Percentiles rank a stretch among this genome's conserved stretches.
Evolutionary conservation across 1,139 yeast genomes (phyloP).

Genomic region (Torulaspora globosa): DNA sequence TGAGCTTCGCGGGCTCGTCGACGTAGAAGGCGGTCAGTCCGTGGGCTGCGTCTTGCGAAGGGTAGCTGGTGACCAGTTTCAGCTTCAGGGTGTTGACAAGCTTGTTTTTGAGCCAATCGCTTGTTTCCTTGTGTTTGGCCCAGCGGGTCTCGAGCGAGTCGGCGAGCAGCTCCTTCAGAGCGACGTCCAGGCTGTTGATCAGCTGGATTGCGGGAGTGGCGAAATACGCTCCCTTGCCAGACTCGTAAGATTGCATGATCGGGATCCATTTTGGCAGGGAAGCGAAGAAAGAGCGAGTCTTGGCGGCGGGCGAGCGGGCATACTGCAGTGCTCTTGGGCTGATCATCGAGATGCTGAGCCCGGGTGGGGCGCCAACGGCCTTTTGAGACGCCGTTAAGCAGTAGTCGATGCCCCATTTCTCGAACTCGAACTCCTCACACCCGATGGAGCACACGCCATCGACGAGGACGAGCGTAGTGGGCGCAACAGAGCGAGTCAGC

Average conservation of each 20-base stretch:
- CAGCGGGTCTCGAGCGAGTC: constrained; percentile 60
- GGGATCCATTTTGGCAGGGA: constrained; percentile 86
- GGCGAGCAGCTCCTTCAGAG: constrained; percentile 67
- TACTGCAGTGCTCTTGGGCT: constrained; percentile 69
- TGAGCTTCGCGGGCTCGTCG: constrained; percentile 68
- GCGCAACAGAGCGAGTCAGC: constrained; percentile 60
- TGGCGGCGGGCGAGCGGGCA: constrained; percentile 41
- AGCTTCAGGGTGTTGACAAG: constrained; percentile 55
- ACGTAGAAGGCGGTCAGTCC: constrained; percentile 86
- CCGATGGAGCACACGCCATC: constrained; percentile 96
- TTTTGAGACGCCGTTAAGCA: constrained; percentile 92
- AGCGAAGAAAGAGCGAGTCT: constrained; percentile 59
- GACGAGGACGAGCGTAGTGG: constrained; percentile 77
- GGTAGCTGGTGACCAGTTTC: constrained; percentile 53
- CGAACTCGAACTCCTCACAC: constrained; percentile 80
- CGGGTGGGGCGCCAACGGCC: constrained; percentile 94
- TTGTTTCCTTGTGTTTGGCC: constrained; percentile 56
- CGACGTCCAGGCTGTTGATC: constrained; percentile 72
- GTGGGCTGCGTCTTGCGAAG: constrained; percentile 64
- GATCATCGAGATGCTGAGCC: constrained; percentile 73
- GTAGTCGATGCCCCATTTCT: constrained; percentile 85
- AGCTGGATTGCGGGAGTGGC: constrained; percentile 94
- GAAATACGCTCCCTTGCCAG: constrained; percentile 78
- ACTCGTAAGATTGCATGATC: constrained; percentile 80
- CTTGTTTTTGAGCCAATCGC: constrained; percentile 61